Evolutionary conservation across 148 eudicot species (phyloP).

Genomic region (Chenopodium berlandieri): DNA sequence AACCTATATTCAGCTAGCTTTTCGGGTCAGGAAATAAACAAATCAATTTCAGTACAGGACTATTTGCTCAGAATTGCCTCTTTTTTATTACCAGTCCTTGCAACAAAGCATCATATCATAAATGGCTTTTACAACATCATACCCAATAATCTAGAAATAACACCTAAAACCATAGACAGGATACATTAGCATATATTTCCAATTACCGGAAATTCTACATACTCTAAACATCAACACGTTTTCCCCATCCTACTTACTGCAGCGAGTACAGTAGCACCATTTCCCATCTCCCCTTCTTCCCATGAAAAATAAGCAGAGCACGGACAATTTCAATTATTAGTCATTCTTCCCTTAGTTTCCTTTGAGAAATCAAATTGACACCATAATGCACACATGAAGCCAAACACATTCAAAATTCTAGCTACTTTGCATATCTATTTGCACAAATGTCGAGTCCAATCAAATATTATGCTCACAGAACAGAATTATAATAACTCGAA

Average conservation of each 20-base stretch:
- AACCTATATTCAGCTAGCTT: neutral
- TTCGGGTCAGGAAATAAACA: neutral
- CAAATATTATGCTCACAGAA: neutral
- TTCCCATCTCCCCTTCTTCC: neutral
- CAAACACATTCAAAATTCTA: too few relatives aligned
- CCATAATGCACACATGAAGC: neutral
- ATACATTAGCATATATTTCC: neutral
- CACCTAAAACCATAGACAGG: neutral
- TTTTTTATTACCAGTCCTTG: neutral
- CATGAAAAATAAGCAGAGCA: neutral
- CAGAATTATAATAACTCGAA: neutral
- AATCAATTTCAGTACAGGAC: neutral
- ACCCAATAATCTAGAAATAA: neutral
- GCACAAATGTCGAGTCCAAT: neutral
- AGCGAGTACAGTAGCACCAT: neutral
- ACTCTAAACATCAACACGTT: neutral
- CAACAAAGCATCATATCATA: neutral
- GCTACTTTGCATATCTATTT: neutral
- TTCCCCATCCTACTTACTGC: neutral
- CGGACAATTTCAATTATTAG: neutral
- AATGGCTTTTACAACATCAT: neutral
- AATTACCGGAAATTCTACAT: neutral
- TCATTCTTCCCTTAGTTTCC: neutral
- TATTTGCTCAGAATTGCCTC: neutral
- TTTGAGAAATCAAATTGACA: neutral